Percentiles rank a stretch among this genome's conserved stretches.
These are phyloP conservation scores for Syncephalastrum sp. DNA, from an alignment of 371 early-diverging fungal species.

Conservation along the genomic window DNA sequence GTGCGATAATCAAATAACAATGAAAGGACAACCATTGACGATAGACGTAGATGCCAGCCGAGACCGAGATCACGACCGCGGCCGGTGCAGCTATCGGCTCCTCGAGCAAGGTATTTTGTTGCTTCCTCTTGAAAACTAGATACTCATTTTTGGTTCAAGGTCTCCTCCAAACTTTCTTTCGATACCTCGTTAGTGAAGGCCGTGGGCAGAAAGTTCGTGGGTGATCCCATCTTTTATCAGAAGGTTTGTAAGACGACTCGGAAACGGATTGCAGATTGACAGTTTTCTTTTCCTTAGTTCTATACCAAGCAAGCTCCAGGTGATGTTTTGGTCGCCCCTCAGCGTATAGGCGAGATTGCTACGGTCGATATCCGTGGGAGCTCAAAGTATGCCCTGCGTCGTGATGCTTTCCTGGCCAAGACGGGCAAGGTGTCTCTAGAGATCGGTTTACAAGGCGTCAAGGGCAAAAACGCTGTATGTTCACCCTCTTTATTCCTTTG, in stretches of 20 bases:
- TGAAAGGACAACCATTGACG: background rate
- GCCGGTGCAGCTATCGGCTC: conserved; percentile 65
- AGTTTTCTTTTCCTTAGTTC: conserved; percentile 38
- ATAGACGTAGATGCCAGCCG: conserved; percentile 50
- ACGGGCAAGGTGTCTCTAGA: conserved; percentile 62
- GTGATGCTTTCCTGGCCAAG: conserved; percentile 69
- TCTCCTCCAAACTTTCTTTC: conserved; percentile 49
- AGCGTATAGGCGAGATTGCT: conserved; percentile 64
- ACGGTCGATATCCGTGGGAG: conserved; percentile 61
- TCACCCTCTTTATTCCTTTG: background rate
- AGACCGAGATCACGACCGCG: conserved; percentile 60
- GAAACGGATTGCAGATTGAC: background rate
- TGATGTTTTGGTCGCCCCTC: conserved; percentile 71
- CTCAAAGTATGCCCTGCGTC: conserved; percentile 65
- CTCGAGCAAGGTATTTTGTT: conserved; percentile 46
- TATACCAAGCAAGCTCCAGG: conserved; percentile 56
- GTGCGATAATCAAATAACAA: conserved; percentile 12
- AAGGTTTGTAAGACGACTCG: conserved; percentile 40
- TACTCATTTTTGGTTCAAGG: conserved; percentile 17
- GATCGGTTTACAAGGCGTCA: conserved; percentile 47
- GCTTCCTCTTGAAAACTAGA: too few species aligned
- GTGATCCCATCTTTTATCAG: conserved; percentile 60
- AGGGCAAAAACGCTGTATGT: conserved; percentile 24
- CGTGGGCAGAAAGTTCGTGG: conserved; percentile 49
- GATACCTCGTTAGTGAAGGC: conserved; percentile 50